Evolutionary conservation across 2,329 filamentous ascomycete species (phyloP).

Genomic region (Calonectria fujianensis): DNA sequence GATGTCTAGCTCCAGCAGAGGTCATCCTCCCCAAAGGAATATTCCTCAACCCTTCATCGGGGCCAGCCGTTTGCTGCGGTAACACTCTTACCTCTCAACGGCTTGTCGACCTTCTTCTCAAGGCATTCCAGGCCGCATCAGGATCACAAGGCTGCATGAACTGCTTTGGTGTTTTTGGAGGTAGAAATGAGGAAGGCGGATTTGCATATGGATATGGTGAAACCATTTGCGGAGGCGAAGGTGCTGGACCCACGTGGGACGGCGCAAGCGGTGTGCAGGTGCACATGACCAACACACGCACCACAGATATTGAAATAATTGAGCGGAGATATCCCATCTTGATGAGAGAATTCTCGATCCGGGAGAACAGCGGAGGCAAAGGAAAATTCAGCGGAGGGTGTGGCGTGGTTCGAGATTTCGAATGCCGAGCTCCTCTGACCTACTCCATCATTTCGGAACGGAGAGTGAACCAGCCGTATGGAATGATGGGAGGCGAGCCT

Average conservation of each 20-base stretch:
- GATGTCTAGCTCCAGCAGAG: constrained; percentile 68
- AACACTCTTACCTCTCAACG: constrained; percentile 58
- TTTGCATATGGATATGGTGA: constrained; percentile 59
- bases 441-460: constrained; percentile 61
- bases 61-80: constrained; percentile 56
- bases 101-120: constrained; percentile 79
- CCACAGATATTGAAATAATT: constrained; percentile 58
- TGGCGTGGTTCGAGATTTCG: constrained; percentile 35
- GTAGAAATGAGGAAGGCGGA: constrained; percentile 35
- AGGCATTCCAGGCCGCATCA: constrained; percentile 83
- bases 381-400: constrained; percentile 79
- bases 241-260: constrained; percentile 54
- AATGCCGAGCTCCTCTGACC: constrained; percentile 57
- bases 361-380: constrained; percentile 67
- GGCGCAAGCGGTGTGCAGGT: constrained; percentile 55
- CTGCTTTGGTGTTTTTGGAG: constrained; percentile 85
- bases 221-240: constrained; percentile 56
- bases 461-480: constrained; percentile 58
- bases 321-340: constrained; percentile 58
- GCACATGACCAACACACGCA: constrained; percentile 61
- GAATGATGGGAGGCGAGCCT: constrained; percentile 57
- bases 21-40: constrained; percentile 50
- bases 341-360: constrained; percentile 55
- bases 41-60: constrained; percentile 57
- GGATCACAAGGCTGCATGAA: constrained; percentile 86